Evolutionary conservation across 257 asterid genomes (phyloP).

Genomic region (Penstemon eatonii): DNA sequence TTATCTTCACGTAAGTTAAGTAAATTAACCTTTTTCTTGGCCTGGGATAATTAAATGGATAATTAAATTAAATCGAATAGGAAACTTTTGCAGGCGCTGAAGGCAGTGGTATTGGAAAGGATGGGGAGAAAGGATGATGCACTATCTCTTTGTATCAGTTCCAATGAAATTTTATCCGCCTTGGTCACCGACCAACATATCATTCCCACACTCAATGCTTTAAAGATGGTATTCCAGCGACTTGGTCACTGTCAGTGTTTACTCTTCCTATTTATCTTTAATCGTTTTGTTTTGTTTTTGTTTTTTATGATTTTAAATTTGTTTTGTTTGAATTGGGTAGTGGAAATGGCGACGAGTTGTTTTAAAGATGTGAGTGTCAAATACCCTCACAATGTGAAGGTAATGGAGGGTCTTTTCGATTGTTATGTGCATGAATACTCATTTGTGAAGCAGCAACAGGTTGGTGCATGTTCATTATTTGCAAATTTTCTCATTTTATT

Average conservation of each 20-base stretch:
- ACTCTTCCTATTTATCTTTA: not conserved
- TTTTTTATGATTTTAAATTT: not conserved
- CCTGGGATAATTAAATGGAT: too few relatives aligned
- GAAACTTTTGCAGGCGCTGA: conserved; percentile 59
- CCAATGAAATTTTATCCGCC: conserved; percentile 64
- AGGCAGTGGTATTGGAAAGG: conserved; percentile 83
- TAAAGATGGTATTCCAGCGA: conserved; percentile 94
- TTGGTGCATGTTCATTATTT: conserved; percentile 33
- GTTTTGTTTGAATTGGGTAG: conserved; percentile 41
- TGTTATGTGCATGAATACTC: conserved; percentile 93
- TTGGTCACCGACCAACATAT: conserved; percentile 53
- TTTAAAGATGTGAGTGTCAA: conserved; percentile 81
- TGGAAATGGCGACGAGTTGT: conserved; percentile 94
- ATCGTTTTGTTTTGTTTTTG: not conserved
- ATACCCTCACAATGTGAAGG: conserved; percentile 75
- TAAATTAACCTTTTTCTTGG: not conserved
- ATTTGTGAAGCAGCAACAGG: conserved; percentile 99
- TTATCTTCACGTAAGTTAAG: conserved; percentile 78
- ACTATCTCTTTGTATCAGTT: conserved; percentile 67
- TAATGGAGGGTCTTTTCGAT: conserved; percentile 89
- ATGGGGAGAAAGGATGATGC: conserved; percentile 89
- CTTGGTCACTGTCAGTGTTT: conserved; percentile 72
- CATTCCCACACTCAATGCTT: conserved; percentile 75
- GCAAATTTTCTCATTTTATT: not conserved
- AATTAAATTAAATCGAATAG: not conserved